Percentiles rank a stretch among this genome's conserved stretches.
Evolutionary conservation across 352 stramenopile genomes (phyloP).

Genomic region (Thalassiosira livingstoniorum): DNA sequence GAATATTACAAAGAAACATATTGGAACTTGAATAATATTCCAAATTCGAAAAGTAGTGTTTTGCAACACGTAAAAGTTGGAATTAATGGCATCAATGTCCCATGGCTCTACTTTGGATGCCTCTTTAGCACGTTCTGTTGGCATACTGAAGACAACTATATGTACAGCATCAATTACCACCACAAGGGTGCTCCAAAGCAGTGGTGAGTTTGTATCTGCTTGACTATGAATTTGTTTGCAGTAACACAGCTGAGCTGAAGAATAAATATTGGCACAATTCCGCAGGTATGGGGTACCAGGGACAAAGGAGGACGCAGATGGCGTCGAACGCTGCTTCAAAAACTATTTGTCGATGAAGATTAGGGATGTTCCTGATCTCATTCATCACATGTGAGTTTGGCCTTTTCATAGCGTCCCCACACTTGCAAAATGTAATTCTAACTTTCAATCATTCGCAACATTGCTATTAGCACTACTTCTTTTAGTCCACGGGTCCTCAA

Average conservation of each 20-base stretch:
- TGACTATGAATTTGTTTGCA: no score
- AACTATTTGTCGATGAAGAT: conserved; percentile 90
- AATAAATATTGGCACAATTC: no score
- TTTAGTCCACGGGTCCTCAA: conserved; percentile 87
- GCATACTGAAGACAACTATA: conserved; percentile 99
- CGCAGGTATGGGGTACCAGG: conserved; percentile 97
- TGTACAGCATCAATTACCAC: conserved; percentile 99
- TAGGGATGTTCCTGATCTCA: conserved; percentile 93
- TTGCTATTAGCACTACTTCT: conserved; percentile 89
- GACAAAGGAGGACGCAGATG: conserved; percentile 87
- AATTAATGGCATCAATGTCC: conserved; percentile 98
- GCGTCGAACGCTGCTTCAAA: conserved; percentile 89
- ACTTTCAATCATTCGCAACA: no score
- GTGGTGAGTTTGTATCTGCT: no score
- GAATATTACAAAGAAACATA: conserved; percentile 87
- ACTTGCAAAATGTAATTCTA: no score
- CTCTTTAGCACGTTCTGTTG: conserved; percentile 99
- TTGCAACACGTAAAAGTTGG: conserved; percentile 96
- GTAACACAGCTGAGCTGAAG: no score
- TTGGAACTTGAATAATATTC: conserved; percentile 99
- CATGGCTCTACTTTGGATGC: conserved; percentile 99
- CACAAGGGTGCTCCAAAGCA: conserved; percentile 97
- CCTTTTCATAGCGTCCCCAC: no score
- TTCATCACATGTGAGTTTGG: conserved; percentile 96
- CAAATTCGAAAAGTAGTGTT: conserved; percentile 91